Evolutionary conservation across 768 basidiomycete genomes (phyloP).

Genomic region (Lactarius sanguifluus): DNA sequence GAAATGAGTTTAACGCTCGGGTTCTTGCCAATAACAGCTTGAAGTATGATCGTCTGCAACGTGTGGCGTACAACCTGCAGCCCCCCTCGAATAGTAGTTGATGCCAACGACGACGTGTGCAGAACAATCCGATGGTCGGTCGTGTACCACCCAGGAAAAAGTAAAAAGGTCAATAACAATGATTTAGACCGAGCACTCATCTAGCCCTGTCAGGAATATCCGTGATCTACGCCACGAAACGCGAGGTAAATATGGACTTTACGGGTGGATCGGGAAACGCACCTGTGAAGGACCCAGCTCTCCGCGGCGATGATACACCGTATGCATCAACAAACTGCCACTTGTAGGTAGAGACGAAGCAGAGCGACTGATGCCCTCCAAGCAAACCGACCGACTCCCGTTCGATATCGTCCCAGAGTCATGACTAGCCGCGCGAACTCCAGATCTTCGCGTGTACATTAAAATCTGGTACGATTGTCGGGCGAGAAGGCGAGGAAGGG

Average conservation of each 20-base stretch:
- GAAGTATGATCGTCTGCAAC: constrained; percentile 21
- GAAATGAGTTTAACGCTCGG: constrained; percentile 25
- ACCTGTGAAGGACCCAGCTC: constrained; percentile 9
- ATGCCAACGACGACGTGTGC: constrained; percentile 9
- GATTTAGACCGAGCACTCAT: neutral
- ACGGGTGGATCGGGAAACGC: constrained; percentile 7
- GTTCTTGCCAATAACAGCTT: constrained; percentile 29
- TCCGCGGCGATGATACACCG: constrained; percentile 13
- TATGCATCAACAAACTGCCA: neutral
- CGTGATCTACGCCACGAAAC: constrained; percentile 9
- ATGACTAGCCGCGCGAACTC: neutral
- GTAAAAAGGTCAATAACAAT: neutral
- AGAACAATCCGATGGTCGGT: constrained; percentile 5
- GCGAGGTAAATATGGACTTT: neutral
- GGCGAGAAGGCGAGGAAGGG: neutral
- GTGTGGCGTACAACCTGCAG: neutral
- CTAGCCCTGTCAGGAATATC: neutral
- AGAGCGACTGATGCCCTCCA: constrained; percentile 6
- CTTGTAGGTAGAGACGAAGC: neutral
- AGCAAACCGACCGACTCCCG: neutral
- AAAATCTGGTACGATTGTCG: neutral
- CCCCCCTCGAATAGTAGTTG: neutral
- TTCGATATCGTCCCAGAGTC: neutral
- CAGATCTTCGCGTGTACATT: neutral
- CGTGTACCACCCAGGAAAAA: neutral